Evolutionary conservation across 2,329 filamentous ascomycete genomes (phyloP).

Genomic region (Epichloe gansuensis): DNA sequence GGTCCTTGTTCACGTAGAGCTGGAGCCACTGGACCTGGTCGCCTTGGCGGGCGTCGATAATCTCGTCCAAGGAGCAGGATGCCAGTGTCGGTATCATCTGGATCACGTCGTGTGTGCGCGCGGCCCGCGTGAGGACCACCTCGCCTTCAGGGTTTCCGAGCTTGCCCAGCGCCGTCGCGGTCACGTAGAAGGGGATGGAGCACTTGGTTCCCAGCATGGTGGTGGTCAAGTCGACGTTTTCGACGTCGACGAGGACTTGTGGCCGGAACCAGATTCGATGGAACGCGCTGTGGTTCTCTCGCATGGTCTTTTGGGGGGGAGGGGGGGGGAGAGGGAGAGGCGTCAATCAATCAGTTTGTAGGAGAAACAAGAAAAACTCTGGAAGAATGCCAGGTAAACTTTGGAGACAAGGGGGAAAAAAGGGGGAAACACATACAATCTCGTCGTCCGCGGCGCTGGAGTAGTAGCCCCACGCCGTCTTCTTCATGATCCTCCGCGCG

Average conservation of each 20-base stretch:
- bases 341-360: too few relatives aligned
- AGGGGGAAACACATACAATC: conserved; percentile 20
- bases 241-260: conserved; percentile 76
- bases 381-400: too few relatives aligned
- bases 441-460: conserved; percentile 62
- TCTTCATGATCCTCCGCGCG: conserved; percentile 84
- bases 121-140: conserved; percentile 74
- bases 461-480: conserved; percentile 94
- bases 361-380: too few relatives aligned
- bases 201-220: conserved; percentile 86
- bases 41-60: conserved; percentile 66
- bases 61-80: conserved; percentile 95
- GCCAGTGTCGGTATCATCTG: conserved; percentile 98
- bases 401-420: background rate
- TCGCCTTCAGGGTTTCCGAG: conserved; percentile 90
- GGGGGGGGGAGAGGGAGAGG: background rate
- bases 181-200: conserved; percentile 87
- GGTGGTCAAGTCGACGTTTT: conserved; percentile 72
- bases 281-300: conserved; percentile 91
- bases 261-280: conserved; percentile 97
- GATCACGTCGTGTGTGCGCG: conserved; percentile 75
- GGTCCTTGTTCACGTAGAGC: conserved; percentile 94
- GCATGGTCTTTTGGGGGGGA: conserved; percentile 53
- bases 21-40: conserved; percentile 94
- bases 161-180: conserved; percentile 89